Evolutionary conservation across 164 flowering plant species (phyloP).

Genomic region (Vitis riparia): DNA sequence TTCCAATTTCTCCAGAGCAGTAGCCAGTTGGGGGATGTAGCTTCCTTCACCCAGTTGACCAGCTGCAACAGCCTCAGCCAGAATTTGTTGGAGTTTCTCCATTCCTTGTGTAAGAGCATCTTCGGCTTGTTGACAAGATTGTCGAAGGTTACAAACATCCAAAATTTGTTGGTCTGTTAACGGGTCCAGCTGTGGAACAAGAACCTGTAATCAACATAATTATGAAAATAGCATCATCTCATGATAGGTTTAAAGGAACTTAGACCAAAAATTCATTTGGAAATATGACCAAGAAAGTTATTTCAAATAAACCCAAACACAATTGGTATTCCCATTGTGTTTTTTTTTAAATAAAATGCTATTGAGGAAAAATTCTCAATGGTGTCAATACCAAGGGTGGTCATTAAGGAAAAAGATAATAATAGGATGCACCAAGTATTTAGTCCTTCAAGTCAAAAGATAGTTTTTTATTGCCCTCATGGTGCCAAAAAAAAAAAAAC

Average conservation of each 20-base stretch:
- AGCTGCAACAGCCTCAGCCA: constrained; percentile 57
- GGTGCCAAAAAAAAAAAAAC: too few relatives aligned
- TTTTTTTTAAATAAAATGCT: too few relatives aligned
- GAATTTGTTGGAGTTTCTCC: constrained; percentile 76
- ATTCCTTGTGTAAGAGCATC: constrained; percentile 94
- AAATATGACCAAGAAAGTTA: too few relatives aligned
- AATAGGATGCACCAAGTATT: too few relatives aligned
- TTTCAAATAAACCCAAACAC: too few relatives aligned
- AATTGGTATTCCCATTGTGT: too few relatives aligned
- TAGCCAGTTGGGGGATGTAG: constrained; percentile 55
- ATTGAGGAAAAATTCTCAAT: too few relatives aligned
- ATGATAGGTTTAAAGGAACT: background rate
- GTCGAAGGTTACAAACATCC: constrained; percentile 55
- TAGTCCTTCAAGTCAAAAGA: too few relatives aligned
- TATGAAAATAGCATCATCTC: background rate
- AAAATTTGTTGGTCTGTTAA: constrained; percentile 63
- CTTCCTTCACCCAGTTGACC: constrained; percentile 54
- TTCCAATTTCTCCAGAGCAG: constrained; percentile 74
- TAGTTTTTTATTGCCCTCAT: too few relatives aligned
- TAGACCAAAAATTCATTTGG: too few relatives aligned
- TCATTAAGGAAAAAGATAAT: too few relatives aligned
- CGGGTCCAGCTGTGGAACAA: constrained; percentile 66
- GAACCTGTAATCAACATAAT: constrained; percentile 55
- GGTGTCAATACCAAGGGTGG: too few relatives aligned
- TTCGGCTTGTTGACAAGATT: constrained; percentile 93